Evolutionary conservation across 495 filamentous ascomycete species (phyloP).

Genomic region (Penicillium pulvis): DNA sequence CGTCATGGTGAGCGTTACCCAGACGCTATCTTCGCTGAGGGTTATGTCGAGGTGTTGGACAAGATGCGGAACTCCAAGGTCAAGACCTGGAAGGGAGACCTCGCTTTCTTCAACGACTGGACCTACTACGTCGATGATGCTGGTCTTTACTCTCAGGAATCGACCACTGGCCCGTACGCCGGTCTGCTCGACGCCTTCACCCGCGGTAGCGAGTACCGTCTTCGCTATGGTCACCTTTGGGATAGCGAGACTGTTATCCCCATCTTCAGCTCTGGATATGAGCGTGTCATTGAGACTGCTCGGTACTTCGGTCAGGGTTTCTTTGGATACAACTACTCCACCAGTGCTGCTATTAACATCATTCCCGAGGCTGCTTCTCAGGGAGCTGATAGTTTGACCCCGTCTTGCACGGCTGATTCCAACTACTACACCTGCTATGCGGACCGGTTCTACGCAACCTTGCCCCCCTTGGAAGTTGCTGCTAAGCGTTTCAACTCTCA

Average conservation of each 20-base stretch:
- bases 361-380: constrained; percentile 46
- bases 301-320: constrained; percentile 54
- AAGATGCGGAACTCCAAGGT: constrained; percentile 3
- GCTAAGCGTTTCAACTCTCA: constrained; percentile 30
- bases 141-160: constrained; percentile 26
- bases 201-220: constrained; percentile 43
- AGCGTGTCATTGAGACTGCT: constrained; percentile 55
- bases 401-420: constrained; percentile 27
- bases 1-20: constrained; percentile 58
- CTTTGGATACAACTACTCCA: constrained; percentile 50
- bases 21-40: constrained; percentile 18
- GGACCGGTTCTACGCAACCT: background rate
- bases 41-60: constrained; percentile 8
- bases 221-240: constrained; percentile 48
- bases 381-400: constrained; percentile 56
- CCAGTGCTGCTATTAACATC: constrained; percentile 42
- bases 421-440: constrained; percentile 12
- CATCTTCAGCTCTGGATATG: constrained; percentile 50
- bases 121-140: constrained; percentile 47
- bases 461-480: constrained; percentile 23
- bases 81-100: constrained; percentile 39
- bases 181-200: constrained; percentile 48
- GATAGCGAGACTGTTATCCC: constrained; percentile 23
- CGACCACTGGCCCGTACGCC: constrained; percentile 52
- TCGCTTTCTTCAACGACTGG: constrained; percentile 54